A percentile compares a stretch with the other conserved stretches of the same genome.
These are phyloP conservation scores for Massariosphaeria phaeospora DNA, from an alignment of 495 filamentous ascomycete genomes.

Conservation along the genomic window DNA sequence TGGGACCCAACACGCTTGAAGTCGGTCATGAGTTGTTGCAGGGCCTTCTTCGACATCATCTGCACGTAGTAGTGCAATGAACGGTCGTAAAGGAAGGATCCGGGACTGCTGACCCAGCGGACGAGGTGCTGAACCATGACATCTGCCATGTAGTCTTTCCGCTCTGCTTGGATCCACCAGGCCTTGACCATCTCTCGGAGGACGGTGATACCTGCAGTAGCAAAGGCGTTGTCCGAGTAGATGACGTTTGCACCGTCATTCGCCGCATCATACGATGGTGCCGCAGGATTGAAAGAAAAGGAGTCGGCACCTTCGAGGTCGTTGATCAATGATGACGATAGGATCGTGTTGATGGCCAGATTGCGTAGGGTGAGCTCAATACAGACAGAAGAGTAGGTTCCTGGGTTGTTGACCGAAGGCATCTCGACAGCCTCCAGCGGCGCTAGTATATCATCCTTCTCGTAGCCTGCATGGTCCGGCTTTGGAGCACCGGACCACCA, in stretches of 20 bases:
- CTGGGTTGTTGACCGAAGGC: slow-evolving; percentile 87
- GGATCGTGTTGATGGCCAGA: slow-evolving; percentile 93
- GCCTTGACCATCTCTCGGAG: slow-evolving; percentile 97
- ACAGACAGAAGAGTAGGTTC: slow-evolving; percentile 92
- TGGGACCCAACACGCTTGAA: slow-evolving; percentile 94
- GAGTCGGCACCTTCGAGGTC: slow-evolving; percentile 87
- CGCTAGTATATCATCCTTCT: slow-evolving; percentile 83
- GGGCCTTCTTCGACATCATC: slow-evolving; percentile 94
- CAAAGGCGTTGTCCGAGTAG: slow-evolving; percentile 86
- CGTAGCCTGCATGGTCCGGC: slow-evolving; percentile 93
- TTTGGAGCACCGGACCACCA: slow-evolving; percentile 89
- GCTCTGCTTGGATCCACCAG: slow-evolving; percentile 95
- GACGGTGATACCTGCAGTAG: slow-evolving; percentile 81
- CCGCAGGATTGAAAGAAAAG: slow-evolving; percentile 73
- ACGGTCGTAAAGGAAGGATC: slow-evolving; percentile 90
- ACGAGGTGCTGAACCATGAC: slow-evolving; percentile 97
- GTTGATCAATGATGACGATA: slow-evolving; percentile 96
- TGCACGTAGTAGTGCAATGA: slow-evolving; percentile 97
- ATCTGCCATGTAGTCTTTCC: slow-evolving; percentile 87
- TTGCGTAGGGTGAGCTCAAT: slow-evolving; percentile 93
- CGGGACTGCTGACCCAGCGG: slow-evolving; percentile 88
- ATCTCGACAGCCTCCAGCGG: slow-evolving; percentile 86
- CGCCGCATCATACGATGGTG: slow-evolving; percentile 52
- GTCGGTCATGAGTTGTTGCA: slow-evolving; percentile 94
- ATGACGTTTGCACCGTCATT: slow-evolving; percentile 63